A percentile compares a stretch with the other conserved stretches of the same genome.
Evolutionary conservation across 441 rosid genomes (phyloP).

Genomic region (Populus hybrid): DNA sequence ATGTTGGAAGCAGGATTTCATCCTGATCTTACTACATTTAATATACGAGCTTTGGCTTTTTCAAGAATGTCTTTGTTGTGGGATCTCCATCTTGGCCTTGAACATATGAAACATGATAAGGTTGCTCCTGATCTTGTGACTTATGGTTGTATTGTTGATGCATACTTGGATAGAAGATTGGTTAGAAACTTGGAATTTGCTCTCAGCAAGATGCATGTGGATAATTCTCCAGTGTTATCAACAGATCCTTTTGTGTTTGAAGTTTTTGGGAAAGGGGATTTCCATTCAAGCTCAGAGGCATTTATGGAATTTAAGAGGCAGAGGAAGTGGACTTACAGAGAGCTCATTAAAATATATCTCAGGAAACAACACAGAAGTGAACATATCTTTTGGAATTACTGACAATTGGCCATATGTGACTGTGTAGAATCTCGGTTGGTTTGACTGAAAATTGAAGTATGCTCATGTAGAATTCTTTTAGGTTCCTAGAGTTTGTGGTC

Average conservation of each 20-base stretch:
- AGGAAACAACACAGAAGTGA: conserved; percentile 55
- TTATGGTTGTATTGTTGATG: conserved; percentile 72
- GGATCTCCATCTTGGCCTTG: conserved; percentile 85
- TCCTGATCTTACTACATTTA: conserved; percentile 71
- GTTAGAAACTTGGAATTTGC: not conserved
- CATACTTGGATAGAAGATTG: conserved; percentile 10
- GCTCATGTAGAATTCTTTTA: not conserved
- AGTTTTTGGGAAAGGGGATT: conserved; percentile 79
- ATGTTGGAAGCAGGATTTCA: conserved; percentile 58
- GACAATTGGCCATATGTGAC: conserved; percentile 4
- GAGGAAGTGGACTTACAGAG: conserved; percentile 58
- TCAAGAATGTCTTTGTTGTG: conserved; percentile 73
- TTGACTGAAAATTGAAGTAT: not conserved
- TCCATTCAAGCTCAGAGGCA: conserved; percentile 69
- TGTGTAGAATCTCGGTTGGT: not conserved
- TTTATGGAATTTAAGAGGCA: conserved; percentile 51
- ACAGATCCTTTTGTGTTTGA: conserved; percentile 62
- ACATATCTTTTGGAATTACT: conserved; percentile 84
- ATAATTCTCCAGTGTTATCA: conserved; percentile 38
- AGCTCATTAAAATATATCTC: conserved; percentile 50
- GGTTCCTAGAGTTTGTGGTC: not conserved
- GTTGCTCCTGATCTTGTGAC: conserved; percentile 75
- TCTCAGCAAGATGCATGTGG: conserved; percentile 46
- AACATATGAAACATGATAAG: conserved; percentile 59
- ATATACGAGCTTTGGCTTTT: conserved; percentile 63